Percentiles rank a stretch among this genome's conserved stretches.
These are phyloP conservation scores for Diutina rugosa DNA, from an alignment of 1,139 yeast species.

Conservation along the genomic window DNA sequence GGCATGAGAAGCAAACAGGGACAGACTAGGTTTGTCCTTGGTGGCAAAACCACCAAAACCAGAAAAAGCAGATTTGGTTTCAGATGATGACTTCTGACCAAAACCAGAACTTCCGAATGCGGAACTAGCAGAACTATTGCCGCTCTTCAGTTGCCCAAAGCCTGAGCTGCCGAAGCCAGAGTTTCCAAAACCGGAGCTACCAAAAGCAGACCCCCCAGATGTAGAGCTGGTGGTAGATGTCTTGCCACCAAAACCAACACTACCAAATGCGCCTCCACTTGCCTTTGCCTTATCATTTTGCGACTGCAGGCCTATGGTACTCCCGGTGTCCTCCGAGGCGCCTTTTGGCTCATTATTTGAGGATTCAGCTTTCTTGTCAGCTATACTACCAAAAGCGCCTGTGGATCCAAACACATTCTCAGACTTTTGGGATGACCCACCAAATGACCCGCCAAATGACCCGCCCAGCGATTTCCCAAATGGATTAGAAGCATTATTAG, in stretches of 20 bases:
- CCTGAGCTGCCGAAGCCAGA: conserved; percentile 4
- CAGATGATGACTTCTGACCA: background rate
- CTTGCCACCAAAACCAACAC: background rate
- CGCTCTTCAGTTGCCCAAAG: background rate
- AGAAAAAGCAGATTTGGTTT: background rate
- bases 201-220: conserved; percentile 2
- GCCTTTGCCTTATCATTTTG: background rate
- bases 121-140: conserved; percentile 3
- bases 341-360: background rate
- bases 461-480: background rate
- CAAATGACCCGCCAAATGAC: background rate
- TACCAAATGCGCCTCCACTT: background rate
- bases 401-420: background rate
- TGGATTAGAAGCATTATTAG: background rate
- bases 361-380: background rate
- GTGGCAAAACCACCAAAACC: background rate
- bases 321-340: background rate
- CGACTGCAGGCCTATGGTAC: background rate
- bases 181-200: background rate
- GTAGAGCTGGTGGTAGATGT: background rate
- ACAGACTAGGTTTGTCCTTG: background rate
- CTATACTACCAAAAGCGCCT: background rate
- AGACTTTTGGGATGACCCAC: background rate
- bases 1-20: background rate
- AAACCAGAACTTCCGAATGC: conserved; percentile 3